Conservation (phyloP, 2,329 filamentous ascomycete genomes). For the Botrytis paeoniae region DNA sequence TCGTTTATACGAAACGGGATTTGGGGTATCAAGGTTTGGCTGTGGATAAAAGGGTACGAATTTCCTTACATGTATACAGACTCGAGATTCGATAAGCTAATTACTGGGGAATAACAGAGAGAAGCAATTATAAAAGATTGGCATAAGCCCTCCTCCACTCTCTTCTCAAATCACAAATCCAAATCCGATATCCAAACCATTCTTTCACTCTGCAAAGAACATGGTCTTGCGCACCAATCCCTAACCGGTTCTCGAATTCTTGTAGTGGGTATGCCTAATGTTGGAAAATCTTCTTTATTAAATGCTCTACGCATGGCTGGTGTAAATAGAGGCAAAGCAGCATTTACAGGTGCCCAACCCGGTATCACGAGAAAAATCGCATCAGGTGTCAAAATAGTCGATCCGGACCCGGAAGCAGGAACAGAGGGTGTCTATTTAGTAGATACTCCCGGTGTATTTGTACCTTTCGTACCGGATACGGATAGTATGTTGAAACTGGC, state of each 20-base stretch:
- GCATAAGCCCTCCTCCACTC: conserved; percentile 50
- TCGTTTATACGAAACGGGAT: conserved; percentile 91
- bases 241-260: conserved; percentile 82
- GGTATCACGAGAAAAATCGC: conserved; percentile 86
- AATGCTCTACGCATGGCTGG: conserved; percentile 76
- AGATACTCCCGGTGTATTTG: conserved; percentile 93
- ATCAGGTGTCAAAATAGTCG: conserved; percentile 77
- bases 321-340: conserved; percentile 64
- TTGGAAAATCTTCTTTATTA: conserved; percentile 92
- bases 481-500: conserved; percentile 95
- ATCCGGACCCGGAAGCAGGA: conserved; percentile 45
- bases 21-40: conserved; percentile 52
- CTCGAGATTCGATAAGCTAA: neutral
- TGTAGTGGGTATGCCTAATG: conserved; percentile 96
- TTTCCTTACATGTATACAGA: neutral
- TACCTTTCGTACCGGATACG: conserved; percentile 81
- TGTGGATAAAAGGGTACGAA: conserved; percentile 43
- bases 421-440: conserved; percentile 66
- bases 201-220: conserved; percentile 50
- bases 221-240: conserved; percentile 50
- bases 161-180: conserved; percentile 52
- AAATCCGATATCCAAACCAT: conserved; percentile 43
- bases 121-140: conserved; percentile 52
- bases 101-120: conserved; percentile 38
- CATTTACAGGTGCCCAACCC: conserved; percentile 79